Base-by-base conservation (phyloP, 352 stramenopile species). In the Pythium aristosporum region DNA sequence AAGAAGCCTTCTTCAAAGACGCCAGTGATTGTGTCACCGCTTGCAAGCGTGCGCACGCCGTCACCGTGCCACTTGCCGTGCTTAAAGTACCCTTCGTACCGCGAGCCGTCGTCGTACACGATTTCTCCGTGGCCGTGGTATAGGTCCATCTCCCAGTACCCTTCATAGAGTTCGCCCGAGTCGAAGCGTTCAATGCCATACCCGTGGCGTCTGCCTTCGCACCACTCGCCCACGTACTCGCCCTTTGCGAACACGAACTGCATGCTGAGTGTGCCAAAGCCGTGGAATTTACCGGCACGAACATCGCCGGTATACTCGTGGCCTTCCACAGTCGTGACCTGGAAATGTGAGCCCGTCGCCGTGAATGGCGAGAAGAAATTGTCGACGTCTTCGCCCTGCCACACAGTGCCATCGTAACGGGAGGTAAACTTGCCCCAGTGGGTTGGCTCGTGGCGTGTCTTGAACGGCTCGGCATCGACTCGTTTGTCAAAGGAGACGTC, bases 191-290 rank as follows among this genome's bases (percentile, higher is more conserved):
- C 85, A 47, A 94, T 89, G 28, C 85, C 85, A 66, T 92, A 94
- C 15, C 85, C 85, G 30, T 92, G 78, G 1, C 85, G 80, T 39
- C 89, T 73, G 12, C 90, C 88, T 30, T 91, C 80, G 32, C 75
- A 80, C 86, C 87, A 97, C 61, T 94, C 82, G 9, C 90, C 90
- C 2, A 91, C 75, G 57, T 91, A 94, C 48, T 94, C 81, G 10
- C 85, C 85, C 21, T 72, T 76, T n/a, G 79, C 67, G 37, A 88
- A 85, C 8, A 69, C 65, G 59, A 78, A 74, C n/a, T 77, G 55
- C 55, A 94, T 82, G 10, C 81, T 63, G n/a, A 91, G 63, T 21
- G 73, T 88, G 2, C 85, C 85, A 30, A 91, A 84, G 11, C 85
- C 85, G 46, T 94, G 85, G 54, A 79, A 94, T 25, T 87, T 78